A percentile compares a stretch with the other conserved stretches of the same genome.
phyloP scores from a whole-genome alignment of 2,329 filamentous ascomycete genomes.

The Lecanicillium sp. region DNA sequence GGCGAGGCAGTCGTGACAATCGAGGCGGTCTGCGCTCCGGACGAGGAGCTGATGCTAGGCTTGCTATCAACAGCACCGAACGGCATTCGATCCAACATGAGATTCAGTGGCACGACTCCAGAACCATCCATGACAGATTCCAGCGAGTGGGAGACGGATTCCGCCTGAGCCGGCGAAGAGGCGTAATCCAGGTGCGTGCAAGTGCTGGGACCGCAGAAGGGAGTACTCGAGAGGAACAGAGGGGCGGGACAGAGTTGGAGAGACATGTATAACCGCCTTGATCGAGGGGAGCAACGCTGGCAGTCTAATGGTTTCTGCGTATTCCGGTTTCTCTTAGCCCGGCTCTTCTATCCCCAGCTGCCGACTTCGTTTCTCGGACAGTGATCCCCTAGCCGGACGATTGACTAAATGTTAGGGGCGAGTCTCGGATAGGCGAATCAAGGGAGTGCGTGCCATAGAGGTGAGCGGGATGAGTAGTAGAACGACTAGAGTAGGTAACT shows the following conservation, averaged over 20 bases:
- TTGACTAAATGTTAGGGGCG: background rate
- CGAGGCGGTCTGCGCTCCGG: background rate
- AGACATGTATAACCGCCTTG: slow-evolving; percentile 3
- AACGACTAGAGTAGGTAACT: no score
- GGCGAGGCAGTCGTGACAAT: background rate
- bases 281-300: background rate
- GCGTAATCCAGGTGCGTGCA: background rate
- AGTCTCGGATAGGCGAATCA: background rate
- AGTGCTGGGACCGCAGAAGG: background rate
- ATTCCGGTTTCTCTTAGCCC: background rate
- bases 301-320: background rate
- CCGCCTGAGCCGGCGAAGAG: background rate
- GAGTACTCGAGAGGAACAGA: slow-evolving; percentile 1
- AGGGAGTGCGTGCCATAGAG: slow-evolving; percentile 1
- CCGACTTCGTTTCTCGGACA: background rate
- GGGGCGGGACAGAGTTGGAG: slow-evolving; percentile 6
- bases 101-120: background rate
- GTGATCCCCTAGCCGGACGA: background rate
- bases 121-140: background rate
- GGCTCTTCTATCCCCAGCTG: no score
- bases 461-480: background rate
- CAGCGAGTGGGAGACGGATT: background rate
- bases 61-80: background rate
- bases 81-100: background rate
- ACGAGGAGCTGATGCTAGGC: background rate